Conservation (phyloP, 768 basidiomycete genomes). For the Rhizopogon roseolus region DNA sequence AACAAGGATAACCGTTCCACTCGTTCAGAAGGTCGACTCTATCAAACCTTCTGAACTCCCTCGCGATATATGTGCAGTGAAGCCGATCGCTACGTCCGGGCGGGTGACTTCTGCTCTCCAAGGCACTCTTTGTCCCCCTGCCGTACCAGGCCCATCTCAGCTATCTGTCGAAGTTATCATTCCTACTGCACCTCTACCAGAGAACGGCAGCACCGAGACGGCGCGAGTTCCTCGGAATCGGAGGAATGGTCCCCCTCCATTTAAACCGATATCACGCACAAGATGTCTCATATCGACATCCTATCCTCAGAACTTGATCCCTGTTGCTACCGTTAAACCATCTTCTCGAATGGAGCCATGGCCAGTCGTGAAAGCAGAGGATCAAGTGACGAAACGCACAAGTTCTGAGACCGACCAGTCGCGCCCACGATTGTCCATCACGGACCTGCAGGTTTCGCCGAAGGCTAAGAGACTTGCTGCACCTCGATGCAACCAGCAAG, state of each 20-base stretch:
- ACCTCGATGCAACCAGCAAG: not conserved
- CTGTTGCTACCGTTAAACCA: not conserved
- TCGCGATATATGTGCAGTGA: not conserved
- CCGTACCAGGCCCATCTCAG: not conserved
- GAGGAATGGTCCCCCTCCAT: not conserved
- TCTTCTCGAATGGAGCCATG: not conserved
- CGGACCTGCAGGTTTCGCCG: not conserved
- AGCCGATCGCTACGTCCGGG: not conserved
- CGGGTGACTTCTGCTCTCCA: not conserved
- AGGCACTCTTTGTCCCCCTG: not conserved
- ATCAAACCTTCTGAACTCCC: not conserved
- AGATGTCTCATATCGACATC: too few relatives aligned
- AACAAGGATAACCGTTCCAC: not conserved
- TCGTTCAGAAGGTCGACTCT: not conserved
- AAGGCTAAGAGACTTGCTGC: not conserved
- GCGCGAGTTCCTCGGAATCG: not conserved
- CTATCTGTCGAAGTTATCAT: slow-evolving; percentile 17
- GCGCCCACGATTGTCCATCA: not conserved
- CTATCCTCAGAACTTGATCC: too few relatives aligned
- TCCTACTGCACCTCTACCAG: slow-evolving; percentile 7
- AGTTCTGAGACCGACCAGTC: too few relatives aligned
- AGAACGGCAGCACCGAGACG: not conserved
- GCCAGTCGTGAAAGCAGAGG: not conserved
- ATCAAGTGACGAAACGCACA: not conserved
- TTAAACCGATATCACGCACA: not conserved